Evolutionary conservation across 176 grass and related monocot species (phyloP).

Genomic region (Hordeum marinum): DNA sequence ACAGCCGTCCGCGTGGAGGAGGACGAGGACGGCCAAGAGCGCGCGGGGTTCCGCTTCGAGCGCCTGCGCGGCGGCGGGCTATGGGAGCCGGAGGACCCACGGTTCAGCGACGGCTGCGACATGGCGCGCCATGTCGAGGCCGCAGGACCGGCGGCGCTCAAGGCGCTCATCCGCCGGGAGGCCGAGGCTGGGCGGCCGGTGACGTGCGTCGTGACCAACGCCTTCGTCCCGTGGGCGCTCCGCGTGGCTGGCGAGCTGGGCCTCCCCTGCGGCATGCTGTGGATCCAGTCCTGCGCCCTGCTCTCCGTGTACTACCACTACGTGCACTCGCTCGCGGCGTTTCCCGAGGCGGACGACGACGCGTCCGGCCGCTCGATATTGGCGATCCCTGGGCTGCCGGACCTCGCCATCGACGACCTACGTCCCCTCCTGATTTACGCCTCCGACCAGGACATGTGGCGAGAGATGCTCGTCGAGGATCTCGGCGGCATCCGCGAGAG

Average conservation of each 20-base stretch:
- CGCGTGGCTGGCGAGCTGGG: conserved; percentile 15
- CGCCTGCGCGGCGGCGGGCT: conserved; percentile 6
- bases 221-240: conserved; percentile 43
- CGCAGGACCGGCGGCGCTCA: conserved; percentile 12
- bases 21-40: neutral
- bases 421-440: conserved; percentile 21
- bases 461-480: conserved; percentile 17
- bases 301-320: conserved; percentile 45
- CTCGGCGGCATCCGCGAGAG: conserved; percentile 1
- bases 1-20: neutral
- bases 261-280: conserved; percentile 43
- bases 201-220: conserved; percentile 37
- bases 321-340: conserved; percentile 24
- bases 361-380: neutral
- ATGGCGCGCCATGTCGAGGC: conserved; percentile 15
- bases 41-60: conserved; percentile 27
- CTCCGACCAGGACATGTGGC: neutral
- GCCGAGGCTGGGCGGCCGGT: conserved; percentile 24
- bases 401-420: conserved; percentile 24
- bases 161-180: conserved; percentile 22
- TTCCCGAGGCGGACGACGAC: conserved; percentile 13
- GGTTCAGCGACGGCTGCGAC: neutral
- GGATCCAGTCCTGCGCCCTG: conserved; percentile 50
- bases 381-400: conserved; percentile 32
- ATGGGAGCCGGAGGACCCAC: conserved; percentile 16